Conservation (phyloP, 1,284 basidiomycete species). For the Malassezia japonica region DNA sequence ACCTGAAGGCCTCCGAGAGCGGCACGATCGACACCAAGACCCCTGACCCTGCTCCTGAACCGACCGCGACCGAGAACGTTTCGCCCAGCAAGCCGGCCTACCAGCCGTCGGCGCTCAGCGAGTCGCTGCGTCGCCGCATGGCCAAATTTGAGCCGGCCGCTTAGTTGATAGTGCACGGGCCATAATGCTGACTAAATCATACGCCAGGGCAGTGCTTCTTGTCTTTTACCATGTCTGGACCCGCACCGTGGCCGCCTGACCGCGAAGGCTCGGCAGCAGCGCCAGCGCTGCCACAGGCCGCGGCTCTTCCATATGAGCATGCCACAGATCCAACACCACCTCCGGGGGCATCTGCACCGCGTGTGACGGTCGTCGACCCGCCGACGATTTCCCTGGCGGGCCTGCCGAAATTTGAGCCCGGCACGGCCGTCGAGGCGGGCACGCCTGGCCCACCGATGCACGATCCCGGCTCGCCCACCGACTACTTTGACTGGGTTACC, state of each 20-base stretch:
- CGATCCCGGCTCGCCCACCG: background rate
- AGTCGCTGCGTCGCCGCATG: conserved; percentile 15
- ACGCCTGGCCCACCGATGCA: background rate
- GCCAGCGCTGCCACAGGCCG: background rate
- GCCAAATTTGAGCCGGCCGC: conserved; percentile 7
- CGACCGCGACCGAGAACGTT: background rate
- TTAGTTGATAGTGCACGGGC: background rate
- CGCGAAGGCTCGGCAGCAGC: background rate
- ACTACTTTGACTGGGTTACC: conserved; percentile 43
- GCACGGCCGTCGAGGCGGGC: background rate
- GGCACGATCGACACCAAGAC: background rate
- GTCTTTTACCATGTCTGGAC: background rate
- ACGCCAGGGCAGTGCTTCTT: background rate
- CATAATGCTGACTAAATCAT: background rate
- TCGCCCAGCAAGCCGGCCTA: conserved; percentile 1
- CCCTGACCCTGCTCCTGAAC: background rate
- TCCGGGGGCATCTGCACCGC: background rate
- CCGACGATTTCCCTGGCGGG: background rate
- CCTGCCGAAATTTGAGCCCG: background rate
- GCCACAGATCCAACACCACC: background rate
- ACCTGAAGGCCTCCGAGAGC: conserved; percentile 3
- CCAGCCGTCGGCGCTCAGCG: conserved; percentile 11
- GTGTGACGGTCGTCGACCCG: background rate
- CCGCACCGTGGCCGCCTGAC: background rate
- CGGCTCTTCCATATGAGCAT: background rate